These are phyloP conservation scores for Zygotorulaspora chibaensis DNA, from an alignment of 805 yeast genomes.

Conservation along the genomic window DNA sequence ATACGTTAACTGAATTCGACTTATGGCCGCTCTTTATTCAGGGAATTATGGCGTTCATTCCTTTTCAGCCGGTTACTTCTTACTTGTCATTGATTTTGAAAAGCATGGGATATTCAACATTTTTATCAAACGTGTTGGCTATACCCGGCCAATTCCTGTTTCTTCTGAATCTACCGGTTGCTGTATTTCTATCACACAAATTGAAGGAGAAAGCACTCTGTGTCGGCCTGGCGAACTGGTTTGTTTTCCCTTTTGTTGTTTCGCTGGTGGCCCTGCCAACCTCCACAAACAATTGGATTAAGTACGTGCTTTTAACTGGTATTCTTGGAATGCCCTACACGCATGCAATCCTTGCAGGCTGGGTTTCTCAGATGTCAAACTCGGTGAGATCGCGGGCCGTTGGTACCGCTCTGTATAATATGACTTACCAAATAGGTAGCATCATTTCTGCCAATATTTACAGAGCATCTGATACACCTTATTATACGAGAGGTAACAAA, in stretches of 20 bases:
- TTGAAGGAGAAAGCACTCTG: slow-evolving; percentile 28
- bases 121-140: slow-evolving; percentile 45
- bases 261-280: slow-evolving; percentile 31
- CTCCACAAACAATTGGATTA: slow-evolving; percentile 32
- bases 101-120: slow-evolving; percentile 46
- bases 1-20: slow-evolving; percentile 45
- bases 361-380: slow-evolving; percentile 59
- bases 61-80: slow-evolving; percentile 30
- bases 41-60: slow-evolving; percentile 42
- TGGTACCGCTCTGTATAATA: slow-evolving; percentile 58
- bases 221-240: slow-evolving; percentile 27
- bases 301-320: slow-evolving; percentile 33
- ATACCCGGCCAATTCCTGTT: slow-evolving; percentile 45
- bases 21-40: slow-evolving; percentile 51
- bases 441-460: slow-evolving; percentile 55
- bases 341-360: slow-evolving; percentile 51
- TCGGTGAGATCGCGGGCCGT: slow-evolving; percentile 57
- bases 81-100: slow-evolving; percentile 48
- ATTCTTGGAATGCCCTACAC: slow-evolving; percentile 41
- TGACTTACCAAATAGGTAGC: slow-evolving; percentile 54
- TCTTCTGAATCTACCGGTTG: slow-evolving; percentile 19
- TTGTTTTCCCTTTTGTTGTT: slow-evolving; percentile 35
- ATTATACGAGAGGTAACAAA: slow-evolving; percentile 51
- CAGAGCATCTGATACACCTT: slow-evolving; percentile 51
- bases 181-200: slow-evolving; percentile 36